phyloP scores from a whole-genome alignment of 2,329 filamentous ascomycete species.

The Aspergillus flavus region DNA sequence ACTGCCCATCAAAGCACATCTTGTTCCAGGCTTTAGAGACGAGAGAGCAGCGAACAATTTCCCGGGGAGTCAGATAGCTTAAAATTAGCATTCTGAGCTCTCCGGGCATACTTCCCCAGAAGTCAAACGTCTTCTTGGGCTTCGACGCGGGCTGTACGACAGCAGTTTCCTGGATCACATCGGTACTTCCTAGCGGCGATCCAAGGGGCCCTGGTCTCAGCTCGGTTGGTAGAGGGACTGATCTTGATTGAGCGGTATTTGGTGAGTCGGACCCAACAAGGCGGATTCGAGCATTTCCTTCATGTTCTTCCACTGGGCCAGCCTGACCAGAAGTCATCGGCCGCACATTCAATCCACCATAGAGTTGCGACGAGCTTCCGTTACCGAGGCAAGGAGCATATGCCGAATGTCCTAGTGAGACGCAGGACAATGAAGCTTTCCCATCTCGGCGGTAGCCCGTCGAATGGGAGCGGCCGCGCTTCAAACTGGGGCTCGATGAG shows the following conservation, averaged over 20 bases:
- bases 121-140: slow-evolving; percentile 56
- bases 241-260: slow-evolving; percentile 46
- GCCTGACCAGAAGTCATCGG: slow-evolving; percentile 54
- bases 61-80: slow-evolving; percentile 73
- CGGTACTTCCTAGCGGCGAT: slow-evolving; percentile 26
- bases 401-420: slow-evolving; percentile 59
- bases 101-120: slow-evolving; percentile 79
- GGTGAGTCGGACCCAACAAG: slow-evolving; percentile 54
- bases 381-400: slow-evolving; percentile 58
- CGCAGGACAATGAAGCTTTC: slow-evolving; percentile 67
- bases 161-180: slow-evolving; percentile 23
- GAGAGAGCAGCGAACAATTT: slow-evolving; percentile 76
- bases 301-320: slow-evolving; percentile 50
- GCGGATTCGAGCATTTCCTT: slow-evolving; percentile 59
- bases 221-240: slow-evolving; percentile 66
- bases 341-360: slow-evolving; percentile 59
- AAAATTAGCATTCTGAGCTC: slow-evolving; percentile 82
- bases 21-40: slow-evolving; percentile 78
- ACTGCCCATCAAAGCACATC: slow-evolving; percentile 90
- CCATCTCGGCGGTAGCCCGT: slow-evolving; percentile 65
- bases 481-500: slow-evolving; percentile 75
- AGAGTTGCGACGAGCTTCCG: slow-evolving; percentile 59
- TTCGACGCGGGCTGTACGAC: slow-evolving; percentile 27
- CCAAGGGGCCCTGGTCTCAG: slow-evolving; percentile 54
- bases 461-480: slow-evolving; percentile 65